Conservation (phyloP, 2,329 filamentous ascomycete species). For the Cladophialophora immunda region DNA sequence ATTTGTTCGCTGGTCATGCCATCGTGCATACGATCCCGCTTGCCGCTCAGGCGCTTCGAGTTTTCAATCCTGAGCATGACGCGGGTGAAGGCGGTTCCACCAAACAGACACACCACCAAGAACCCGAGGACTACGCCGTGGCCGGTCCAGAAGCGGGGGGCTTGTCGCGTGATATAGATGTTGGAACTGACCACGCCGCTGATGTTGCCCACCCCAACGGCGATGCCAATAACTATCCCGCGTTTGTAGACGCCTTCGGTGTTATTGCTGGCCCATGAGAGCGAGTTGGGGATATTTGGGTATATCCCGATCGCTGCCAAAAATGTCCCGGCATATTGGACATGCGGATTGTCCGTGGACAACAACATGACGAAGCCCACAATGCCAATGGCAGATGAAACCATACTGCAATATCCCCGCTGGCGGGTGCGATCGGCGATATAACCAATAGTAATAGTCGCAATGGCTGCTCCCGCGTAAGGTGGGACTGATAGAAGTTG, state of each 20-base stretch:
- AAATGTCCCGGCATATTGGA: slow-evolving; percentile 72
- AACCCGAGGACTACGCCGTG: slow-evolving; percentile 80
- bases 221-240: slow-evolving; percentile 83
- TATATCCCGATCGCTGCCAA: slow-evolving; percentile 88
- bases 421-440: slow-evolving; percentile 65
- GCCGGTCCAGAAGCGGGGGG: slow-evolving; percentile 73
- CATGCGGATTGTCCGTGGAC: slow-evolving; percentile 34
- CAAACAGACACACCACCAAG: slow-evolving; percentile 71
- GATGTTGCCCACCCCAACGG: slow-evolving; percentile 92
- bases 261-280: slow-evolving; percentile 91
- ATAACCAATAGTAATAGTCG: slow-evolving; percentile 62
- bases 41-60: slow-evolving; percentile 19
- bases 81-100: slow-evolving; percentile 56
- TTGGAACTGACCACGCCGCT: slow-evolving; percentile 82
- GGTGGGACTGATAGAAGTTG: slow-evolving; percentile 74
- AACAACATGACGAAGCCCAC: slow-evolving; percentile 82
- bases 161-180: slow-evolving; percentile 69
- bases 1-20: slow-evolving; percentile 27
- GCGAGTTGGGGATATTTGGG: slow-evolving; percentile 83
- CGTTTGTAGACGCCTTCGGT: slow-evolving; percentile 88
- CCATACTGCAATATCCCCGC: slow-evolving; percentile 77
- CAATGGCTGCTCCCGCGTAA: slow-evolving; percentile 67
- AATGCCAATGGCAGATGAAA: slow-evolving; percentile 73
- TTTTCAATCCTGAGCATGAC: slow-evolving; percentile 34
- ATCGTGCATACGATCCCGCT: slow-evolving; percentile 31